Base-by-base conservation (phyloP, 2,329 filamentous ascomycete species). In the Fusarium fracticaudum region DNA sequence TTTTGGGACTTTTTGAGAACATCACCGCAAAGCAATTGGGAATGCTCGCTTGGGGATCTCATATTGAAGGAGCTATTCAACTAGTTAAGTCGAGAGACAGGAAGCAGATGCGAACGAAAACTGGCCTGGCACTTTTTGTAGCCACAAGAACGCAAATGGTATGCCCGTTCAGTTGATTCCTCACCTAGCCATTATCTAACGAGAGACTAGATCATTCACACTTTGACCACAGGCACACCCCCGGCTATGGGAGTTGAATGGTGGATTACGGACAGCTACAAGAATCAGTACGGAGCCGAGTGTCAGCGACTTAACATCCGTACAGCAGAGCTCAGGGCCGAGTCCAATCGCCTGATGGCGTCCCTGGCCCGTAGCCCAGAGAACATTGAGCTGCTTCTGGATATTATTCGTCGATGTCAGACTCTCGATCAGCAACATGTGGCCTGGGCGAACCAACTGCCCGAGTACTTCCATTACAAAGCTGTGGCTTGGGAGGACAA, bases 11-110 rank as follows among this genome's bases (percentile, higher is more conserved):
- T 29, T 92, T 90, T 69, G 90, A 92, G 81, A 89, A 86, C 63
- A 90, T 91, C 50, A 87, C 86, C 2, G 86, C 88, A 18, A 87
- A 86, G 66, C 85, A 88, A 60, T 81, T 88, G 57, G 87, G 86
- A 40, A 86, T 87, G 77, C 82, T 87, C 63, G 88, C 89, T 4
- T 92, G 90, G 90, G 89, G 88, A 8, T 89, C 89, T 15, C 90
- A 92, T 74, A 86, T 89, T n/a, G 88, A 91, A 68, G 90, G 89
- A 7, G 90, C 90, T n/a, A 87, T 91, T 38, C 87, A 90, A 72
- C 82, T 91, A 4, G 88, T 90, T 60, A 89, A 88, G 77, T 85
- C 87, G 15, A 86, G 90, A 51, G 89, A 89, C 9, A 86, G 85
- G 74, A 86, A 87, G 71, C 88, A 90, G 74, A 78, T 90, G 15